phyloP scores from a whole-genome alignment of 164 flowering plant genomes.

The Houttuynia cordata region DNA sequence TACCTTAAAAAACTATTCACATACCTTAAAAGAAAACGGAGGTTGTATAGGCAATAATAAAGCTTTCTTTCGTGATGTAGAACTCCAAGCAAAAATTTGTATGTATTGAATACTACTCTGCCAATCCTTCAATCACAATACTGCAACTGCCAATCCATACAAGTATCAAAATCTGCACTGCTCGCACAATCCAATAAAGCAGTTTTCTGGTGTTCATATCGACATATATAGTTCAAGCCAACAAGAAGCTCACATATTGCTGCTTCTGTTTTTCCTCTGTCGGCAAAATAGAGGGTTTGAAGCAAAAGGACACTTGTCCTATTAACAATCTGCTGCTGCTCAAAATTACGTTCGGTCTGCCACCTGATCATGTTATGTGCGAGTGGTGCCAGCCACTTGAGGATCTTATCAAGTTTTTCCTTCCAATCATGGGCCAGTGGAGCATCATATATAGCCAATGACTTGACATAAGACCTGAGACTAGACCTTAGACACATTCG shows the following conservation, averaged over 20 bases:
- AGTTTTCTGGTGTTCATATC: conserved; percentile 92
- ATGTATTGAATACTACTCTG: no score
- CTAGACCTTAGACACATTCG: conserved; percentile 44
- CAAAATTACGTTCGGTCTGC: conserved; percentile 95
- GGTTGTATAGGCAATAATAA: neutral
- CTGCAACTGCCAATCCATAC: conserved; percentile 72
- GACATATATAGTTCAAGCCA: conserved; percentile 87
- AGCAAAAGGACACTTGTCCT: conserved; percentile 80
- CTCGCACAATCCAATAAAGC: conserved; percentile 89
- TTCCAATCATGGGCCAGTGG: conserved; percentile 94
- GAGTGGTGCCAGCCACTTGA: conserved; percentile 80
- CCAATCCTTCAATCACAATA: conserved; percentile 6
- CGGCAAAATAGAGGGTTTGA: conserved; percentile 88
- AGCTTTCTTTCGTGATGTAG: neutral
- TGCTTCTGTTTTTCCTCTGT: conserved; percentile 65
- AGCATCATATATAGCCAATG: conserved; percentile 82
- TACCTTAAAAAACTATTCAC: no score
- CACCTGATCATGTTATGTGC: conserved; percentile 96
- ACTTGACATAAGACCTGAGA: conserved; percentile 59
- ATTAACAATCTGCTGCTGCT: conserved; percentile 69
- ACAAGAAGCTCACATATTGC: conserved; percentile 78
- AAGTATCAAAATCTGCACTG: conserved; percentile 81
- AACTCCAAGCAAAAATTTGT: neutral
- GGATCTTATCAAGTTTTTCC: conserved; percentile 53
- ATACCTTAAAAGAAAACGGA: no score